phyloP scores from a whole-genome alignment of 768 basidiomycete species.

The Boletus reticuloceps region DNA sequence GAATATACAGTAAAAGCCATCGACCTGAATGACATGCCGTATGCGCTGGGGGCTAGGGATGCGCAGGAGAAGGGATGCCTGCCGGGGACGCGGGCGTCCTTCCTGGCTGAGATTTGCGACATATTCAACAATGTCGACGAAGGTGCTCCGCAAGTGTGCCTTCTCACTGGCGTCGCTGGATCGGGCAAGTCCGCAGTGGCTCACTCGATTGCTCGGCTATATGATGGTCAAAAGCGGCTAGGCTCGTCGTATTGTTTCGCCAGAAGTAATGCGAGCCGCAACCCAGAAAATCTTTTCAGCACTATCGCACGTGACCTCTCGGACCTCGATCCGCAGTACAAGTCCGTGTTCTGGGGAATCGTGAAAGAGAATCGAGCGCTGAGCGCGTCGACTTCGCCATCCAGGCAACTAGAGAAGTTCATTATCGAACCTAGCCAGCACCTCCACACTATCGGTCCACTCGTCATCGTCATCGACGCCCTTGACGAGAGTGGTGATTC shows the following conservation, averaged over 20 bases:
- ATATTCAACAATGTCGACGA: background rate
- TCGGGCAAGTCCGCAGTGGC: background rate
- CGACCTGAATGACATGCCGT: background rate
- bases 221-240: background rate
- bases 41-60: background rate
- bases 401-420: background rate
- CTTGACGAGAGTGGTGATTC: conserved; percentile 21
- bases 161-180: conserved; percentile 17
- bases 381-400: background rate
- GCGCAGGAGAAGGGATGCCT: background rate
- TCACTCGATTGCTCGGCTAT: conserved; percentile 1
- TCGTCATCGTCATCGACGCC: conserved; percentile 17
- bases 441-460: background rate
- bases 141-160: background rate
- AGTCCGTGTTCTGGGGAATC: background rate
- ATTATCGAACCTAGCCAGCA: background rate
- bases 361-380: background rate
- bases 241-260: conserved; percentile 13
- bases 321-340: background rate
- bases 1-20: background rate
- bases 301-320: conserved; percentile 4
- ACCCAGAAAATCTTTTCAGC: conserved; percentile 19
- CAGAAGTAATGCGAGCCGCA: background rate
- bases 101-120: background rate
- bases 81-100: background rate